Evolutionary conservation across 2,329 filamentous ascomycete species (phyloP).

Genomic region (Diaporthe citrichinensis): DNA sequence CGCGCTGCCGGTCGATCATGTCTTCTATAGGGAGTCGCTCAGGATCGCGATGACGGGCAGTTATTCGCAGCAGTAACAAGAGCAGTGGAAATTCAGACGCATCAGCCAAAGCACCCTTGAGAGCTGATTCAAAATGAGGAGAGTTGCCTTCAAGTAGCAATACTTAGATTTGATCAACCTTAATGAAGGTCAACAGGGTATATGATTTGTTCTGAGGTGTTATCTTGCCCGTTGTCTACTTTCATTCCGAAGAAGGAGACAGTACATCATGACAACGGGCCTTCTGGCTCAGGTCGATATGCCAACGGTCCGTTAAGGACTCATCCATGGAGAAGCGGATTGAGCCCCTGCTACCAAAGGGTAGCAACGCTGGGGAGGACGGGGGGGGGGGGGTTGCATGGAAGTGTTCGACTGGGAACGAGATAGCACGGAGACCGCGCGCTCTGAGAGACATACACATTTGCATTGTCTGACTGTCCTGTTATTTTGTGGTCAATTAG

Average conservation of each 20-base stretch:
- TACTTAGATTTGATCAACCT: background rate
- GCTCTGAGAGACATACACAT: conserved; percentile 27
- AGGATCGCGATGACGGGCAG: conserved; percentile 14
- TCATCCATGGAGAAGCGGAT: conserved; percentile 73
- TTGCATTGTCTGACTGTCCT: conserved; percentile 38
- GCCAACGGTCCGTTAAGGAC: conserved; percentile 88
- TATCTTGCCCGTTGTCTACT: conserved; percentile 59
- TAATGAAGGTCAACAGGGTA: background rate
- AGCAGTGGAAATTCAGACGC: background rate
- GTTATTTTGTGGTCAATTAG: conserved; percentile 37
- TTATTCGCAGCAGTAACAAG: background rate
- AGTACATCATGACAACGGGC: conserved; percentile 51
- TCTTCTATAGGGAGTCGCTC: background rate
- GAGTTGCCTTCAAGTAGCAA: background rate
- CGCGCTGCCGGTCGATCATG: background rate
- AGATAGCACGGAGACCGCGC: conserved; percentile 29
- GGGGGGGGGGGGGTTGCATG: conserved; percentile 26
- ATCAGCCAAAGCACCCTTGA: background rate
- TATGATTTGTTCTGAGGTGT: conserved; percentile 49
- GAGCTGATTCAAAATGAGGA: background rate
- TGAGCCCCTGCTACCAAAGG: conserved; percentile 80
- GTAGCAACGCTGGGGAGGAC: conserved; percentile 80
- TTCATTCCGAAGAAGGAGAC: conserved; percentile 51
- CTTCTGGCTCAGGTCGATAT: conserved; percentile 66
- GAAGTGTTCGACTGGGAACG: conserved; percentile 19